These are phyloP conservation scores for Aspergillus heteromorphus DNA, from an alignment of 495 filamentous ascomycete genomes.

Conservation along the genomic window DNA sequence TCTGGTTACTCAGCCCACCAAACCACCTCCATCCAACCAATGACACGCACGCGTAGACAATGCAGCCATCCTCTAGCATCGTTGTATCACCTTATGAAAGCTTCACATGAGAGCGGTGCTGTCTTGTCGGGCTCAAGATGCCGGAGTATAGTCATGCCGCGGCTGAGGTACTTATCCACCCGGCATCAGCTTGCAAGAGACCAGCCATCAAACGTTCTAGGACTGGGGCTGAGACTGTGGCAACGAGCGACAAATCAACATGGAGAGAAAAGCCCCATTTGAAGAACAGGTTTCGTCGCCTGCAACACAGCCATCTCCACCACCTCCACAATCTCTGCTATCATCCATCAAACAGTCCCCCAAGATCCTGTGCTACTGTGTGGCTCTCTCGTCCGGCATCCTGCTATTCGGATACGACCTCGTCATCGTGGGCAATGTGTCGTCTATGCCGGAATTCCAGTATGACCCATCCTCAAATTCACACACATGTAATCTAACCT, in stretches of 20 bases:
- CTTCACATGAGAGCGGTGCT: background rate
- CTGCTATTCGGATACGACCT: conserved; percentile 46
- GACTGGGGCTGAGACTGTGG: no score
- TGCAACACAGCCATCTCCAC: background rate
- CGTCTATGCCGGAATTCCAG: conserved; percentile 43
- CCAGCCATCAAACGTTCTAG: no score
- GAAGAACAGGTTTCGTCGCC: background rate
- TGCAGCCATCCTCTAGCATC: background rate
- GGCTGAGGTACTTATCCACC: background rate
- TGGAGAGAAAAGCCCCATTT: background rate
- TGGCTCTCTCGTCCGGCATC: conserved; percentile 28
- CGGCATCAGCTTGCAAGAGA: no score
- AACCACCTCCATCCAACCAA: background rate
- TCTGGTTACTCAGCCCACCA: background rate
- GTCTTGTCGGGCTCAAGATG: background rate
- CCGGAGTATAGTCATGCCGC: background rate
- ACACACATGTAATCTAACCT: conserved; percentile 1
- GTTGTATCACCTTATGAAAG: background rate
- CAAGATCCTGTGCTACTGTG: conserved; percentile 23
- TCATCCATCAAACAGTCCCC: conserved; percentile 9
- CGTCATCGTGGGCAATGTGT: conserved; percentile 43
- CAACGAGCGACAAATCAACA: background rate
- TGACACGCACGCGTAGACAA: background rate
- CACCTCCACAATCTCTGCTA: conserved; percentile 1
- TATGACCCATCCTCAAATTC: conserved; percentile 5